Percentiles rank a stretch among this genome's conserved stretches.
phyloP scores from a whole-genome alignment of 1,284 basidiomycete species.

The Bondarzewia mesenterica region DNA sequence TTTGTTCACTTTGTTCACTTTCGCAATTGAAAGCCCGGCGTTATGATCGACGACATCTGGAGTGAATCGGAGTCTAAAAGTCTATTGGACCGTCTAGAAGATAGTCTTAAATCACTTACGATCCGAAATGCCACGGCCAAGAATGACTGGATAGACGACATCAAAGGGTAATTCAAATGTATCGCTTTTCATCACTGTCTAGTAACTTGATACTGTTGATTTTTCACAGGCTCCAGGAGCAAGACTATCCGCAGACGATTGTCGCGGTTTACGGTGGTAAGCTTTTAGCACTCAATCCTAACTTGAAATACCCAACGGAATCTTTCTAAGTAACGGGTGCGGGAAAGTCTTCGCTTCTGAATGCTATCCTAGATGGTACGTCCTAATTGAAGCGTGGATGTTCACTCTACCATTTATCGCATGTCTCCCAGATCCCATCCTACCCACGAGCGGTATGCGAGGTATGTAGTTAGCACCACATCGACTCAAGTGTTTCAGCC shows the following conservation, averaged over 20 bases:
- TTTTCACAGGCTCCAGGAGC: constrained; percentile 32
- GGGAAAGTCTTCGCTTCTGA: constrained; percentile 52
- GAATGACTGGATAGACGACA: constrained; percentile 42
- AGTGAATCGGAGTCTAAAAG: too few relatives aligned
- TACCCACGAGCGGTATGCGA: constrained; percentile 57
- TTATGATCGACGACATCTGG: too few relatives aligned
- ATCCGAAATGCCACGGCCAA: too few relatives aligned
- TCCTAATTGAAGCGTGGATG: constrained; percentile 1
- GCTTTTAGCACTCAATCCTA: constrained; percentile 12
- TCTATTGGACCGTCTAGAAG: too few relatives aligned
- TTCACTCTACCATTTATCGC: constrained; percentile 6
- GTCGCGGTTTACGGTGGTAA: constrained; percentile 55
- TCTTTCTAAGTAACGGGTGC: constrained; percentile 42
- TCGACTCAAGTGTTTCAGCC: not conserved
- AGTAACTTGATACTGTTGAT: not conserved
- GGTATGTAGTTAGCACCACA: constrained; percentile 27
- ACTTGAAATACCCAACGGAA: not conserved
- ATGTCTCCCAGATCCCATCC: constrained; percentile 40
- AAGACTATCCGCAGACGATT: constrained; percentile 45
- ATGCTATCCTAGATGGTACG: constrained; percentile 50
- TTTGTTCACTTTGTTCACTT: too few relatives aligned
- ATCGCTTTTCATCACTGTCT: not conserved
- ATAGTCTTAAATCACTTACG: too few relatives aligned
- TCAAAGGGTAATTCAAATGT: constrained; percentile 35
- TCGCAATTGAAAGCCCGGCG: too few relatives aligned